Base-by-base conservation (phyloP, 768 basidiomycete genomes). In the Piloderma croceum region DNA sequence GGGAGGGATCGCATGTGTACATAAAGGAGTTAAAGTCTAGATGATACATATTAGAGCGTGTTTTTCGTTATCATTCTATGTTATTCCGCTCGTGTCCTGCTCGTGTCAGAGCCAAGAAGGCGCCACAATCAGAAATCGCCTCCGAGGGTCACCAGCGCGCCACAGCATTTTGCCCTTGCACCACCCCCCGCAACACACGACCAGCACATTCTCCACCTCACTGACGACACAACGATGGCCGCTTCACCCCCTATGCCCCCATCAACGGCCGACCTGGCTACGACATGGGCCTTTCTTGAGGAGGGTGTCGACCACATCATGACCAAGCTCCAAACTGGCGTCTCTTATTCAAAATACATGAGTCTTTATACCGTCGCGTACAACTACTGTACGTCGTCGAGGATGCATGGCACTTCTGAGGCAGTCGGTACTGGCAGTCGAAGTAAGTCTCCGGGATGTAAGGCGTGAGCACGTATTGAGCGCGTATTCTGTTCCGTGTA, bases 301-400 rank as follows among this genome's bases (percentile, higher is more conserved):
- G 87, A 91, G 44, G 81, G 81, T 36, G 83, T 90, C 23, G 88
- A 91, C 64, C 88, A 90, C 55, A 90, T 91, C 59, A 90, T 91
- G 88, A 89, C 84, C 50, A 87, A 87, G 63, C 70, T 90, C 15
- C 85, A 89, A 54, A 87, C 85, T 0, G 89, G 89, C 45, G 83
- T 91, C 39, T 89, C 89, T 17, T 89, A 87, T 64, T 84, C 85
- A 45, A 89, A 80, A 73, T 90, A 90, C 60, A 90, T 85, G 89
- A 91, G 83, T 53, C 51, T 81, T 32, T 79, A 97, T 65, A 94
- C 92, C 18, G 89, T 91, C 38, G 87, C 90, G 7, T 98, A 99
- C 73, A 97, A 98, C 69, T 98, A 94, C 61, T 99, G 96, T 58
- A 97, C 90, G 20, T 86, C 85, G 21, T 86, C 85, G 3, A 83